Percentiles rank a stretch among this genome's conserved stretches.
Conservation (phyloP, 306 rosid genomes). For the Gastrolobium bilobum region DNA sequence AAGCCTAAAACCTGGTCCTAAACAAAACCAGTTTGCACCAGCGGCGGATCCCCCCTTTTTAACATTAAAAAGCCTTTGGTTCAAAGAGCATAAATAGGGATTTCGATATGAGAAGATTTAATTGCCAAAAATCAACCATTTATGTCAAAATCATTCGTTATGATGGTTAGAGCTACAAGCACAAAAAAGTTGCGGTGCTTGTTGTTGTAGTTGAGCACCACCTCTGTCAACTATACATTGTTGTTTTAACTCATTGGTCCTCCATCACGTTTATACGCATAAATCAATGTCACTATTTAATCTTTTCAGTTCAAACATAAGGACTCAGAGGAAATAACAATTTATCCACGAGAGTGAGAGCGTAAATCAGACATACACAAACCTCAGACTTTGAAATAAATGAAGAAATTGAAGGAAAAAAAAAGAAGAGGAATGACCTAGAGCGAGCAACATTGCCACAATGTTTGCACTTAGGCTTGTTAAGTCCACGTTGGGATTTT, state of each 20-base stretch:
- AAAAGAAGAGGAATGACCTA: constrained; percentile 52
- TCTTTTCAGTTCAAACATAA: neutral
- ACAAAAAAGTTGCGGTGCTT: neutral
- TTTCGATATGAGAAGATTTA: no score
- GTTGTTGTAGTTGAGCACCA: no score
- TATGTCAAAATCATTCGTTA: neutral
- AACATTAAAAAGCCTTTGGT: neutral
- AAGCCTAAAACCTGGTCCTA: constrained; percentile 1
- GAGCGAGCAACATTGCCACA: constrained; percentile 94
- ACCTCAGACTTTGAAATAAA: neutral
- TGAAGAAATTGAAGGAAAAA: constrained; percentile 11
- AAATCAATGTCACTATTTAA: neutral
- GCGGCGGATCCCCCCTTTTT: neutral
- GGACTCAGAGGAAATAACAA: neutral
- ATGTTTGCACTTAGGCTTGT: constrained; percentile 54
- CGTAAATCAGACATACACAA: neutral
- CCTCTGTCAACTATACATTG: no score
- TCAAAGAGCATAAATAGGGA: neutral
- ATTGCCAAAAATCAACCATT: neutral
- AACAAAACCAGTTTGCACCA: neutral
- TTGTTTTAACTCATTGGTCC: neutral
- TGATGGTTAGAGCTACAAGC: constrained; percentile 3
- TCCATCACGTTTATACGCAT: neutral
- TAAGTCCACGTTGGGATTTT: constrained; percentile 50
- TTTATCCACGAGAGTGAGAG: no score